These are phyloP conservation scores for Sphagnum magellanicum DNA, from an alignment of 228 moss, liverwort and hornwort genomes.

Conservation along the genomic window DNA sequence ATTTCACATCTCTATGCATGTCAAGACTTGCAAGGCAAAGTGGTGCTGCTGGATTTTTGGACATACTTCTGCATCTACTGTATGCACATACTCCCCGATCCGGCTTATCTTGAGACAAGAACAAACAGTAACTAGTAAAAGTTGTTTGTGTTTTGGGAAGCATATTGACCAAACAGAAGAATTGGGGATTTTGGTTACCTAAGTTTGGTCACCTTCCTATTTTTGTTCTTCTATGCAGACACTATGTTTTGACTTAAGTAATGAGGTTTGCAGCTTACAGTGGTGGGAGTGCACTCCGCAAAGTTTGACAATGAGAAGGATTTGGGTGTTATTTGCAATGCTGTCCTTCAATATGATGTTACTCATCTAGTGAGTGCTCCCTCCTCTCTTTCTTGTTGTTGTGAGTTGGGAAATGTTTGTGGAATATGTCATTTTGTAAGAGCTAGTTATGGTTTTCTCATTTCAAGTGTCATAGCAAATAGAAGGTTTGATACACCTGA, in stretches of 20 bases:
- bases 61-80: constrained; percentile 99
- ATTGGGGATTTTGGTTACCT: too few species aligned
- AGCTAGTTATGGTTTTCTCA: too few species aligned
- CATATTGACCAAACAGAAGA: neutral
- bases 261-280: constrained; percentile 43
- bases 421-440: too few species aligned
- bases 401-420: too few species aligned
- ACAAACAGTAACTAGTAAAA: constrained; percentile 47
- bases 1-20: neutral
- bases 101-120: constrained; percentile 79
- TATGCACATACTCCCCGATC: constrained; percentile 95
- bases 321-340: constrained; percentile 72
- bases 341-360: constrained; percentile 85
- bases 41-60: constrained; percentile 96
- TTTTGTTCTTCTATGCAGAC: too few species aligned
- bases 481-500: too few species aligned
- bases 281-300: constrained; percentile 95
- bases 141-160: too few species aligned
- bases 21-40: constrained; percentile 92
- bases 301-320: constrained; percentile 99
- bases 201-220: neutral
- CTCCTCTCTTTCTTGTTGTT: too few species aligned
- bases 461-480: too few species aligned
- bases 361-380: constrained; percentile 56
- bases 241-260: too few species aligned